phyloP scores from a whole-genome alignment of 257 asterid species.

The Plantago major region DNA sequence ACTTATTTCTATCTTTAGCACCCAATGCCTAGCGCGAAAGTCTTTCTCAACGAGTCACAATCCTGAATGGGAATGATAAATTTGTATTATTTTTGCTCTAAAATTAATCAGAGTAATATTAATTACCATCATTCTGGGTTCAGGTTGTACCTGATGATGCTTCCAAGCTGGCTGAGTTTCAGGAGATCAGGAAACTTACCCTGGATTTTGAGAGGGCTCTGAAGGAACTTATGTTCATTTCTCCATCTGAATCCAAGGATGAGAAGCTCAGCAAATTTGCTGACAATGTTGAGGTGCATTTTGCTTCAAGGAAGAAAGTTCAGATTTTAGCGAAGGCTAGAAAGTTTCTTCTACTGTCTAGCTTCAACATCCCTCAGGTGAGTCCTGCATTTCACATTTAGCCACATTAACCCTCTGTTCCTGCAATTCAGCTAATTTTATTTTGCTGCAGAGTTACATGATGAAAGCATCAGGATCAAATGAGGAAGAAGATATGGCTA shows the following conservation, averaged over 20 bases:
- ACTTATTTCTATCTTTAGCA: too few species aligned
- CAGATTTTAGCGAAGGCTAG: constrained; percentile 90
- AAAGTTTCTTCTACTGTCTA: constrained; percentile 62
- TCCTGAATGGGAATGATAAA: too few species aligned
- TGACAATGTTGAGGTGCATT: constrained; percentile 91
- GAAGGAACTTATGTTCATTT: constrained; percentile 66
- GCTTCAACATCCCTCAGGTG: constrained; percentile 76
- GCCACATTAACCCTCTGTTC: constrained; percentile 10
- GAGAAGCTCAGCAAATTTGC: constrained; percentile 76
- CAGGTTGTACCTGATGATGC: constrained; percentile 96
- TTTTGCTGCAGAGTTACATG: constrained; percentile 39
- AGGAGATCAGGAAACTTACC: constrained; percentile 67
- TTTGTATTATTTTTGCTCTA: too few species aligned
- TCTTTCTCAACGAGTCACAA: too few species aligned
- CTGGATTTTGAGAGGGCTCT: constrained; percentile 71
- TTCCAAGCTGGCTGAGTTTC: constrained; percentile 89
- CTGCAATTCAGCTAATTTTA: constrained; percentile 5
- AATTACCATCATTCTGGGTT: constrained; percentile 18
- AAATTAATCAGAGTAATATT: too few species aligned
- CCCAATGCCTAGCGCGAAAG: too few species aligned
- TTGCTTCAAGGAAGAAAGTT: constrained; percentile 79
- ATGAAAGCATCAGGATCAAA: constrained; percentile 30
- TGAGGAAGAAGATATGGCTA: constrained; percentile 33
- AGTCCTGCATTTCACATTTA: constrained; percentile 24
- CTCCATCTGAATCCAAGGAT: constrained; percentile 63